Evolutionary conservation across 1,139 yeast genomes (phyloP).

Genomic region (Candida dubliniensis): DNA sequence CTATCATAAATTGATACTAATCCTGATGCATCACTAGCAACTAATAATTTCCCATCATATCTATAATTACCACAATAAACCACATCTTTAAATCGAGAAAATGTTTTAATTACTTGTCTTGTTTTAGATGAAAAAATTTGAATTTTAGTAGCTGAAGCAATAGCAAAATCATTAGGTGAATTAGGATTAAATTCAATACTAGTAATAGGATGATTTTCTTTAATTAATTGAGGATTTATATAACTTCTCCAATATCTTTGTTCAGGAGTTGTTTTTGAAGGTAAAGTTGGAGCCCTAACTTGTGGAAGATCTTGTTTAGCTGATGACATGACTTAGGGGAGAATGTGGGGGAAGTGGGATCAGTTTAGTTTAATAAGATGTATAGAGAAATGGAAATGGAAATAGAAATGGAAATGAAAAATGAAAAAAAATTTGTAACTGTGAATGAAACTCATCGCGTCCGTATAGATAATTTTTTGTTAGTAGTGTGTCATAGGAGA

Average conservation of each 20-base stretch:
- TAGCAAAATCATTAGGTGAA: constrained; percentile 89
- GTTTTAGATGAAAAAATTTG: constrained; percentile 93
- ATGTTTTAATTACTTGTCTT: constrained; percentile 84
- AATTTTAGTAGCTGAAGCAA: constrained; percentile 86
- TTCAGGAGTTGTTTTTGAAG: constrained; percentile 86
- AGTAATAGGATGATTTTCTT: constrained; percentile 89
- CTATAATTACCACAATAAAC: constrained; percentile 85
- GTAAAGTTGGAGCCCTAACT: constrained; percentile 69
- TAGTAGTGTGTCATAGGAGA: no score
- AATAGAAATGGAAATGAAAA: not conserved
- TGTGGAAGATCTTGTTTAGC: constrained; percentile 67
- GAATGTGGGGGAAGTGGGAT: no score
- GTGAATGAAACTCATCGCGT: no score
- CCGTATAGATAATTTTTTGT: no score
- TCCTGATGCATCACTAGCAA: constrained; percentile 90
- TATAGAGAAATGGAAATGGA: no score
- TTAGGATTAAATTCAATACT: constrained; percentile 86
- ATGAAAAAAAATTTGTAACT: no score
- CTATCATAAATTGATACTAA: constrained; percentile 82
- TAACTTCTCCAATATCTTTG: constrained; percentile 93
- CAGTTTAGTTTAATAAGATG: no score
- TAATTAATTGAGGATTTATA: constrained; percentile 80
- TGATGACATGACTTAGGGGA: constrained; percentile 75
- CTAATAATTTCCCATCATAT: constrained; percentile 77
- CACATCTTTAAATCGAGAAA: constrained; percentile 87